Evolutionary conservation across 2,329 filamentous ascomycete genomes (phyloP).

Genomic region (Apiospora aurea): DNA sequence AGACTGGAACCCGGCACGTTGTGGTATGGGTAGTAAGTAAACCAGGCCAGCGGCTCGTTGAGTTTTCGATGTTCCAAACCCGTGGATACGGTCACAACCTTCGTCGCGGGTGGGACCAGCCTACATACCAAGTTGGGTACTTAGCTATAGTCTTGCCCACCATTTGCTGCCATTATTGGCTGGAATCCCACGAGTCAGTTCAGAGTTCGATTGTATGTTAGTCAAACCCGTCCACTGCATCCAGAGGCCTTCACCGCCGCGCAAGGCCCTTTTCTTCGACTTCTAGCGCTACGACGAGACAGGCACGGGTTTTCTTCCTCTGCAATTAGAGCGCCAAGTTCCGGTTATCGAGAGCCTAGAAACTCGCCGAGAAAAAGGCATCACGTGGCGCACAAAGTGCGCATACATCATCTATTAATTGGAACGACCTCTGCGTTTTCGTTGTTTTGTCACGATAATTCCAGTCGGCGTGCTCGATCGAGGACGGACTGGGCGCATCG

Average conservation of each 20-base stretch:
- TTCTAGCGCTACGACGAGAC: not conserved
- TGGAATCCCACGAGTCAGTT: slow-evolving; percentile 23
- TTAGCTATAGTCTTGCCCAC: not conserved
- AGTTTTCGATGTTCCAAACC: slow-evolving; percentile 25
- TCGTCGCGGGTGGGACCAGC: not conserved
- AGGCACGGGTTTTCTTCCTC: not conserved
- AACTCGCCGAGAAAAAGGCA: not conserved
- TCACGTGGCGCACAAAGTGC: not conserved
- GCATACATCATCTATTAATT: not conserved
- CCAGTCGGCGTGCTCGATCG: not conserved
- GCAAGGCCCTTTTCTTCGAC: slow-evolving; percentile 12
- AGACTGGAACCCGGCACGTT: not conserved
- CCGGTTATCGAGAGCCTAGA: not conserved
- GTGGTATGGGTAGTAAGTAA: not conserved
- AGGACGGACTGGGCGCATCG: not conserved
- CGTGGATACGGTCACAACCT: slow-evolving; percentile 24
- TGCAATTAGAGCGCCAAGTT: not conserved
- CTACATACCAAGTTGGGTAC: not conserved
- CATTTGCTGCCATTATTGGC: not conserved
- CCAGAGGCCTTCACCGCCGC: slow-evolving; percentile 23
- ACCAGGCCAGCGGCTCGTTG: slow-evolving; percentile 16
- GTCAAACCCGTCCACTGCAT: slow-evolving; percentile 13
- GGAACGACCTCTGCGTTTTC: not conserved
- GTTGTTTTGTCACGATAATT: not conserved
- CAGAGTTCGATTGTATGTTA: slow-evolving; percentile 23